phyloP scores from a whole-genome alignment of 2,329 filamentous ascomycete species.

The Fusarium subtropicale region DNA sequence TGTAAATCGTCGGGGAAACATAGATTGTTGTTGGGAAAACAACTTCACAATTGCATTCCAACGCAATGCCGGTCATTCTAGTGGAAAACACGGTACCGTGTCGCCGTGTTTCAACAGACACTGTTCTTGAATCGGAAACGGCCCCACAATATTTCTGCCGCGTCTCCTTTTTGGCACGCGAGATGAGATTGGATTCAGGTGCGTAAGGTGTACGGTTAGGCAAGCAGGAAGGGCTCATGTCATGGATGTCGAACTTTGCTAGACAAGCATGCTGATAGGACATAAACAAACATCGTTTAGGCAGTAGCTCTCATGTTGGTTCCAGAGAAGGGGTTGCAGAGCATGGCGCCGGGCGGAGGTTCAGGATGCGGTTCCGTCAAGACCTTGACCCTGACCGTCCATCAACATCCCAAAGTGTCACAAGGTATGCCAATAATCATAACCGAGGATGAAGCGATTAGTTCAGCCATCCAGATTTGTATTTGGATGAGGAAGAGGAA shows the following conservation, averaged over 20 bases:
- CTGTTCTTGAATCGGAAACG: not conserved
- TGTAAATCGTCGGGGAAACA: not conserved
- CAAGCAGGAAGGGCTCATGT: no score
- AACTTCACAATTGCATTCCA: not conserved
- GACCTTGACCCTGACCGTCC: constrained; percentile 31
- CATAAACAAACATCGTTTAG: not conserved
- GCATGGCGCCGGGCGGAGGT: constrained; percentile 19
- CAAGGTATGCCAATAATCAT: constrained; percentile 4
- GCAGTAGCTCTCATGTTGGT: no score
- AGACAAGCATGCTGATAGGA: not conserved
- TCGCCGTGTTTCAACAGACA: not conserved
- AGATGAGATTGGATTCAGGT: no score
- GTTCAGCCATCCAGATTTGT: not conserved
- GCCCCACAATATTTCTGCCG: not conserved
- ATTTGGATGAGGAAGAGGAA: not conserved
- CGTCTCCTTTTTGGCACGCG: no score
- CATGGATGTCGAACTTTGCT: no score
- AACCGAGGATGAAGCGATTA: constrained; percentile 12
- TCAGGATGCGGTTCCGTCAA: constrained; percentile 27
- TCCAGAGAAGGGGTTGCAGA: no score
- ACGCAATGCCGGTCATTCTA: not conserved
- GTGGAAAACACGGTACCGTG: not conserved
- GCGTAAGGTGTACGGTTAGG: no score
- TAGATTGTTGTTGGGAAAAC: not conserved
- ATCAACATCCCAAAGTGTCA: constrained; percentile 17